phyloP scores from a whole-genome alignment of 768 basidiomycete genomes.

The Pisolithus marmoratus region DNA sequence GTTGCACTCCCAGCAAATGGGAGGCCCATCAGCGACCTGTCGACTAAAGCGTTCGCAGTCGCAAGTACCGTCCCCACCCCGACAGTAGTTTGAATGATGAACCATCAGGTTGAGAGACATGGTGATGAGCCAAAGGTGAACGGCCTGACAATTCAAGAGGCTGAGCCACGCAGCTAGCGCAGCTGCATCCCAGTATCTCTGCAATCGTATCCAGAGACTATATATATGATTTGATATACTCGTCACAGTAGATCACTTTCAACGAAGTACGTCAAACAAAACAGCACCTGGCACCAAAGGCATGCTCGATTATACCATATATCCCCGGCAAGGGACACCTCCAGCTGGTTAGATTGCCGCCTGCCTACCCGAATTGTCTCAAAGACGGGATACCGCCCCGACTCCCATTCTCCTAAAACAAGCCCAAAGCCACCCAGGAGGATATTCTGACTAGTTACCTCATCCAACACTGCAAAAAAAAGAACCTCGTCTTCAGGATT shows the following conservation, averaged over 20 bases:
- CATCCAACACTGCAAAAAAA: background rate
- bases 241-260: background rate
- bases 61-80: background rate
- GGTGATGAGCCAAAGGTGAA: background rate
- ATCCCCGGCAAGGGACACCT: background rate
- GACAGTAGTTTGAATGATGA: background rate
- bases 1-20: background rate
- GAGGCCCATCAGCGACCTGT: background rate
- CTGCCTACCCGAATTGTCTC: constrained; percentile 7
- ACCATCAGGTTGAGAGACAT: background rate
- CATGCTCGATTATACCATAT: constrained; percentile 10
- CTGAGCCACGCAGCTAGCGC: background rate
- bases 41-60: background rate
- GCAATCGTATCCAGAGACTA: background rate
- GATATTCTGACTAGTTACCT: background rate
- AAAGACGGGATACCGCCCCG: constrained; percentile 3
- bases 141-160: background rate
- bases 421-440: constrained; percentile 11
- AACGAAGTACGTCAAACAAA: background rate
- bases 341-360: background rate
- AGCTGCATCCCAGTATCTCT: too few relatives aligned
- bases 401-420: constrained; percentile 13
- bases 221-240: background rate
- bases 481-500: background rate
- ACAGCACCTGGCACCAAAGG: constrained; percentile 11